A percentile compares a stretch with the other conserved stretches of the same genome.
These are phyloP conservation scores for Sphagnurus paluster DNA, from an alignment of 1,284 basidiomycete genomes.

Conservation along the genomic window DNA sequence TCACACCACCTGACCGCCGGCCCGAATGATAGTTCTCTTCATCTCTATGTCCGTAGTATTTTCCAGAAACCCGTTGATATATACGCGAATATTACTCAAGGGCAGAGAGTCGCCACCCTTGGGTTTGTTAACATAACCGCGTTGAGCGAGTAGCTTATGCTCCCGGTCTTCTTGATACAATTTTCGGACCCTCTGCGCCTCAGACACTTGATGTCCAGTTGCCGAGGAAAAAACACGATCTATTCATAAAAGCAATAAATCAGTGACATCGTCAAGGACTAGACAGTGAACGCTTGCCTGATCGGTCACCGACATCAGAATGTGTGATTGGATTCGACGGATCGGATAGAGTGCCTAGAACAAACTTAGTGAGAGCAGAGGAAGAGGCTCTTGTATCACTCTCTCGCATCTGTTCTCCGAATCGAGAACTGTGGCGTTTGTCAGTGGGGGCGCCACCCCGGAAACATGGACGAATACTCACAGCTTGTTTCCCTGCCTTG, in stretches of 20 bases:
- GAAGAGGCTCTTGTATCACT: conserved; percentile 37
- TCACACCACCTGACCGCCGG: conserved; percentile 59
- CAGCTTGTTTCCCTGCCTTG: conserved; percentile 12
- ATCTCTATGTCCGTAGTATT: conserved; percentile 75
- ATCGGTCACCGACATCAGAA: conserved; percentile 58
- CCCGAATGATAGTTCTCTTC: conserved; percentile 56
- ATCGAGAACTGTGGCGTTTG: conserved; percentile 2
- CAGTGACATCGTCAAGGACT: not conserved
- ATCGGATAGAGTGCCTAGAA: conserved; percentile 58
- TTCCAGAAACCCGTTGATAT: conserved; percentile 67
- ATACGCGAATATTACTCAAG: conserved; percentile 48
- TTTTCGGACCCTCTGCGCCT: conserved; percentile 42
- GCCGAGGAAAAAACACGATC: conserved; percentile 59
- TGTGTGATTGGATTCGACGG: conserved; percentile 72
- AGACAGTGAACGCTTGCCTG: conserved; percentile 40
- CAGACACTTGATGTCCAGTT: conserved; percentile 68
- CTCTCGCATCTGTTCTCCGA: conserved; percentile 10
- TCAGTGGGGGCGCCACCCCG: not conserved
- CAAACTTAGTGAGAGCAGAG: conserved; percentile 48
- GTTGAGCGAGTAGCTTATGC: conserved; percentile 53
- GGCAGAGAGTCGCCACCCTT: conserved; percentile 31
- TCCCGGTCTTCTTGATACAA: conserved; percentile 45
- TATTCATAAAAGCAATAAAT: conserved; percentile 23
- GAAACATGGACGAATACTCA: conserved; percentile 1
- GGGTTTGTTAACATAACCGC: conserved; percentile 23